phyloP scores from a whole-genome alignment of 108 stramenopile genomes.

The Bacterosira constricta region DNA sequence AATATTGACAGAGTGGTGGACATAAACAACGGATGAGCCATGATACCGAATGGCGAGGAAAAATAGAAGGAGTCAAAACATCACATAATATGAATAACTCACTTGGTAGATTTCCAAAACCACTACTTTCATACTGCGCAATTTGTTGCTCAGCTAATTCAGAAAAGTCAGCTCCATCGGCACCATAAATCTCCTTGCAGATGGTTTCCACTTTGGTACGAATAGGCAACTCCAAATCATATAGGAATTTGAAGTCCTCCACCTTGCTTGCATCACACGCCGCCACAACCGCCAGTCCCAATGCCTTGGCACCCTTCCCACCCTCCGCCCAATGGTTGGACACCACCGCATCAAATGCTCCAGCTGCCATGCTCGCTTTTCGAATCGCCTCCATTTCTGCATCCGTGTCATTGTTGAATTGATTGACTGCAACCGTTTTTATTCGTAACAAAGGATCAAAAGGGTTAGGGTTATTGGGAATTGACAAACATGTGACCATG shows the following conservation, averaged over 20 bases:
- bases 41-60: neutral
- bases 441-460: too few species aligned
- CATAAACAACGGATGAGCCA: too few species aligned
- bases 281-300: constrained; percentile 86
- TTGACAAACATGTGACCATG: too few species aligned
- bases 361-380: constrained; percentile 84
- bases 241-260: constrained; percentile 89
- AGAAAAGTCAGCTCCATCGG: constrained; percentile 92
- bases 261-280: constrained; percentile 77
- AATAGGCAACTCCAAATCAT: constrained; percentile 82
- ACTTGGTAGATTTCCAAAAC: constrained; percentile 92
- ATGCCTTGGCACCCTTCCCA: constrained; percentile 93
- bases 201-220: constrained; percentile 92
- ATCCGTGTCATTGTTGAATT: constrained; percentile 91
- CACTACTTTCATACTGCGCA: constrained; percentile 84
- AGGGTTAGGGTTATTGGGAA: too few species aligned
- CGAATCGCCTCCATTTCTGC: constrained; percentile 93
- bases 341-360: constrained; percentile 91
- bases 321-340: constrained; percentile 97
- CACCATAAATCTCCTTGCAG: constrained; percentile 95
- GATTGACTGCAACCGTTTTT: constrained; percentile 94
- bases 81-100: constrained; percentile 51
- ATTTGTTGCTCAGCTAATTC: constrained; percentile 92
- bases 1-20: constrained; percentile 49
- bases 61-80: too few species aligned